Evolutionary conservation across 2,329 filamentous ascomycete species (phyloP), one percentile per base, ranked within the genome.

Genomic region (Penicillium sp.): DNA sequence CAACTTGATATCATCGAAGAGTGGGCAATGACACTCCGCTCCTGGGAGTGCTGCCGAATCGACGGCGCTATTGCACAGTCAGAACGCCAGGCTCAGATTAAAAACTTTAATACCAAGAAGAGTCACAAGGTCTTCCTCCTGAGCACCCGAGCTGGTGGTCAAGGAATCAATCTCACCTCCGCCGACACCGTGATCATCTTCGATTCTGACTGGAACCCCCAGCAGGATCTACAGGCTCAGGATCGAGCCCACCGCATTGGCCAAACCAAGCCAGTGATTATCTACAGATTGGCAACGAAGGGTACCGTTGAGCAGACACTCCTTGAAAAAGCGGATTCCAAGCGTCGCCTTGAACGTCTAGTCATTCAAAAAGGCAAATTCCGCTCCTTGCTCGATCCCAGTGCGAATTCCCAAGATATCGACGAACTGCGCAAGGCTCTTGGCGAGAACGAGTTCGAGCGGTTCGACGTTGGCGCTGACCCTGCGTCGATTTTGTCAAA

Each of bases 141-240:
- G 0, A 93, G 89, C 4, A 99, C 94, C 0, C 84, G 94, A 15
- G 94, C 94, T 0, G 94, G 94, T 23, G 94, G 94, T 0, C 92
- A 96, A 69, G 93, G 93, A 49, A 97, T 97, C 80, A 97, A 97
- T 68, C 86, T 97, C 0, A 91, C 91, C 0, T 88, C 88, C 0
- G 93, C 93, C 0, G 93, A 97, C 66, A 97, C 93, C 0, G 93
- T 97, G 12, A 89, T 97, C 45, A 81, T 97, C 0, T 97, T 94
- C 66, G 93, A 97, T 73, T 86, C 82, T 10, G 86, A 96, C 68
- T 97, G 93, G 87, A 99, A 99, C 67, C 94, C 94, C 0, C 94
- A 99, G 72, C 93, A 97, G 70, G 94, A 99, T 73, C 81, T 99
- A 0, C 94, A 99, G 71, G 94, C 94, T 0, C 94, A 97, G 75